Conservation (phyloP, 768 basidiomycete species). For the Tulasnella sp. region DNA sequence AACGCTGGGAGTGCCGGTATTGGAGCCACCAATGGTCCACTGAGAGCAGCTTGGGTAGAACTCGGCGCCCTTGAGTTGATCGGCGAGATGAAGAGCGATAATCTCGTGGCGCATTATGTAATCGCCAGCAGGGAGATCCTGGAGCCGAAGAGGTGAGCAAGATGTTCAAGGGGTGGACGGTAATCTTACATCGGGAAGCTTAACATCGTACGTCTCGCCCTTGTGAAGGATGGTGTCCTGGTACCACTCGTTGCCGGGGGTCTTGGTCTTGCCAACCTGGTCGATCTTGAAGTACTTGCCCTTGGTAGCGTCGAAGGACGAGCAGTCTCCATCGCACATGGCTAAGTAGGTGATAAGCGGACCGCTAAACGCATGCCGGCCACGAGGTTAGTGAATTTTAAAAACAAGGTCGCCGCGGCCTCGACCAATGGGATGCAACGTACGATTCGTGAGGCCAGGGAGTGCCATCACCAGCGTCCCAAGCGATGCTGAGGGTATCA, state of each 20-base stretch:
- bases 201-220: conserved; percentile 16
- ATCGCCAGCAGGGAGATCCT: background rate
- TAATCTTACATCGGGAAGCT: background rate
- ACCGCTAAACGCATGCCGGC: conserved; percentile 39
- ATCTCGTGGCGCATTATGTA: conserved; percentile 39
- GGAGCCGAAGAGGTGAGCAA: conserved; percentile 29
- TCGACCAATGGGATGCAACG: conserved; percentile 2
- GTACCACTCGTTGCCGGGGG: conserved; percentile 14
- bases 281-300: conserved; percentile 75
- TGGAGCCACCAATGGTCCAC: conserved; percentile 46
- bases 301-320: conserved; percentile 54
- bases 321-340: conserved; percentile 55
- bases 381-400: background rate
- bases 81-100: conserved; percentile 68
- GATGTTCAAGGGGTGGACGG: conserved; percentile 30
- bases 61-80: conserved; percentile 60
- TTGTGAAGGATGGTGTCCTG: conserved; percentile 21
- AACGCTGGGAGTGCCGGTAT: conserved; percentile 31
- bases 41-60: conserved; percentile 74
- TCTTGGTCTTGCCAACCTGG: conserved; percentile 37
- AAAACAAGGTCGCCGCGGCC: background rate
- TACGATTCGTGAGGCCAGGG: conserved; percentile 34
- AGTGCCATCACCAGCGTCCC: conserved; percentile 42
- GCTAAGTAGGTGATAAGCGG: conserved; percentile 75
- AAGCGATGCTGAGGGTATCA: background rate